Percentiles rank a stretch among this genome's conserved stretches.
Evolutionary conservation across 1,284 basidiomycete species (phyloP).

Genomic region (Ganoderma leucocontextum): DNA sequence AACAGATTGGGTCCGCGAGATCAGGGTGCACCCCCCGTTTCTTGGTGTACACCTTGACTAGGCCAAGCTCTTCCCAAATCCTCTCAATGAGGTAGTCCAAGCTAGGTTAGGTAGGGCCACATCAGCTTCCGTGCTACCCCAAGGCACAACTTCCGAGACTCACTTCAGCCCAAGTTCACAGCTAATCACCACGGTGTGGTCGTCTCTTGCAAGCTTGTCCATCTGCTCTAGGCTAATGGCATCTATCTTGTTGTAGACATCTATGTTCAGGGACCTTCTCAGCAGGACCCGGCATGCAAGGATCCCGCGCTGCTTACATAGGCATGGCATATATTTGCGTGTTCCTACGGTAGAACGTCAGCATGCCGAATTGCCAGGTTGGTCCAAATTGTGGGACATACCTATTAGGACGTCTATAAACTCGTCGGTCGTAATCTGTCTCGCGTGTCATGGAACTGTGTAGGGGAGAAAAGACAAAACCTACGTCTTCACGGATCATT

Average conservation of each 20-base stretch:
- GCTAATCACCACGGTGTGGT: constrained; percentile 93
- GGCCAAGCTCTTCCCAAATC: constrained; percentile 88
- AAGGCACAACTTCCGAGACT: constrained; percentile 31
- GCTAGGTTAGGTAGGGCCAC: constrained; percentile 49
- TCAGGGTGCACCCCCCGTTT: constrained; percentile 95
- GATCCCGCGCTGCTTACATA: constrained; percentile 59
- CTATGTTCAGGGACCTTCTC: constrained; percentile 48
- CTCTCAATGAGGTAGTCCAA: constrained; percentile 88
- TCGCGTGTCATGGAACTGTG: constrained; percentile 18
- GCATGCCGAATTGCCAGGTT: neutral
- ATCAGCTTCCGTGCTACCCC: constrained; percentile 14
- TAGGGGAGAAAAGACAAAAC: constrained; percentile 38
- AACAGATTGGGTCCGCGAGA: constrained; percentile 90
- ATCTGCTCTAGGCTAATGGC: constrained; percentile 90
- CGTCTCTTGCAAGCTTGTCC: constrained; percentile 87
- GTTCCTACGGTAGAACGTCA: constrained; percentile 60
- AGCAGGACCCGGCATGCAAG: constrained; percentile 10
- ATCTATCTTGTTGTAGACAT: constrained; percentile 97
- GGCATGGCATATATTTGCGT: constrained; percentile 93
- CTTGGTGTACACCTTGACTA: constrained; percentile 97
- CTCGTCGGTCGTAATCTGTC: constrained; percentile 92
- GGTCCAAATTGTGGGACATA: constrained; percentile 36
- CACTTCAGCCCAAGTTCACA: constrained; percentile 93
- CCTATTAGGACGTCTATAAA: constrained; percentile 98
- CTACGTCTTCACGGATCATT: constrained; percentile 95